Evolutionary conservation across 148 eudicot genomes (phyloP).

Genomic region (Rhododendron griersonianum): DNA sequence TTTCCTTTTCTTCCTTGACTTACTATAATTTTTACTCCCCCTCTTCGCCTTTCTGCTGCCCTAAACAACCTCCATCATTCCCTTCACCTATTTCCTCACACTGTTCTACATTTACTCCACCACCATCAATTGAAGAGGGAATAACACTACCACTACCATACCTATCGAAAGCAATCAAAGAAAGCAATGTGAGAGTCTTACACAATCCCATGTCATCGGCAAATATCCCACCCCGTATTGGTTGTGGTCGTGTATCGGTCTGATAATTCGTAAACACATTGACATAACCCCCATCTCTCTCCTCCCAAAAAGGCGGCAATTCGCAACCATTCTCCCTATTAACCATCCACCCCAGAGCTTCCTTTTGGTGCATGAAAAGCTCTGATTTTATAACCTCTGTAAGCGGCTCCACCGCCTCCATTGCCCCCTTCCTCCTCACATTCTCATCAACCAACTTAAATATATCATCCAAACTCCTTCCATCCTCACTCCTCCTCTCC

Average conservation of each 20-base stretch:
- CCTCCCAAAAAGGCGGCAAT: conserved; percentile 92
- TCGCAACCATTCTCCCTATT: conserved; percentile 62
- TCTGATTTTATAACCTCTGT: conserved; percentile 50
- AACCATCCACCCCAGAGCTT: conserved; percentile 82
- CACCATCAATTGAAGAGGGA: conserved; percentile 12
- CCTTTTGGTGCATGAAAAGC: conserved; percentile 77
- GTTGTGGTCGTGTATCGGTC: conserved; percentile 57
- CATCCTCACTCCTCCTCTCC: conserved; percentile 39
- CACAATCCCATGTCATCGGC: conserved; percentile 99
- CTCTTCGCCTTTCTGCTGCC: no score
- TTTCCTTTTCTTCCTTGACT: no score
- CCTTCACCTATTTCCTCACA: no score
- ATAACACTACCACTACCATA: conserved; percentile 14
- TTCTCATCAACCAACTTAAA: conserved; percentile 63
- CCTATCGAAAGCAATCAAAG: conserved; percentile 73
- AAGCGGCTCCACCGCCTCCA: conserved; percentile 55
- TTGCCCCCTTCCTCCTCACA: conserved; percentile 32
- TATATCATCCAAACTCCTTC: conserved; percentile 66
- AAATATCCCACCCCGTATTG: conserved; percentile 82
- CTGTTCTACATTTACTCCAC: not conserved
- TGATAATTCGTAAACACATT: conserved; percentile 70
- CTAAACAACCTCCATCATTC: no score
- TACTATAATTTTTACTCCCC: no score
- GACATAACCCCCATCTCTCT: conserved; percentile 51
- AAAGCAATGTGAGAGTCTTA: conserved; percentile 79